phyloP scores from a whole-genome alignment of 306 rosid species.

The Mimosa pudica region DNA sequence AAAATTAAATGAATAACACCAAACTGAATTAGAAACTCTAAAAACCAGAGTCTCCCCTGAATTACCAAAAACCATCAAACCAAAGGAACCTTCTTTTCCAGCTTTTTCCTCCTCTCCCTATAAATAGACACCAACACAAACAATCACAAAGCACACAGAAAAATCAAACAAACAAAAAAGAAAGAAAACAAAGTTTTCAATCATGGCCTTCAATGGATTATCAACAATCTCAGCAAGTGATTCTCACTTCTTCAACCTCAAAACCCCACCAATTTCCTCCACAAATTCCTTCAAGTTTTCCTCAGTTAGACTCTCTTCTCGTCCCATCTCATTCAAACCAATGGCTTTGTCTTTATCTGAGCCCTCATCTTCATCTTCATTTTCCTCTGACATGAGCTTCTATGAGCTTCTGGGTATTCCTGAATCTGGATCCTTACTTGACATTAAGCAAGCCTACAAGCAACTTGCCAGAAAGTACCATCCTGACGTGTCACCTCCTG shows the following conservation, averaged over 20 bases:
- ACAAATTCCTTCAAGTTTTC: slow-evolving; percentile 8
- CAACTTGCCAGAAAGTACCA: slow-evolving; percentile 83
- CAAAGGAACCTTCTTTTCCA: neutral
- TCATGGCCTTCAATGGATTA: slow-evolving; percentile 57
- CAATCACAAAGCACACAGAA: neutral
- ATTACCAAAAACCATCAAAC: neutral
- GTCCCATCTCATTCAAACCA: slow-evolving; percentile 28
- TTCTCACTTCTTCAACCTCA: slow-evolving; percentile 44
- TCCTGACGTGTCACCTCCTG: slow-evolving; percentile 94
- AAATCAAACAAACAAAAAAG: neutral
- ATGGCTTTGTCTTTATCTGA: slow-evolving; percentile 40
- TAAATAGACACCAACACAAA: neutral
- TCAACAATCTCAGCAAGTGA: slow-evolving; percentile 47
- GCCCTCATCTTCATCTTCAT: neutral
- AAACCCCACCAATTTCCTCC: neutral
- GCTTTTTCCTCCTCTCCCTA: neutral
- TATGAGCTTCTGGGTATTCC: slow-evolving; percentile 75
- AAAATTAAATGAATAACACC: neutral
- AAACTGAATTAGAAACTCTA: too few species aligned
- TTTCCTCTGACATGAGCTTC: slow-evolving; percentile 41
- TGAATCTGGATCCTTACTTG: slow-evolving; percentile 60
- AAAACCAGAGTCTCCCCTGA: neutral
- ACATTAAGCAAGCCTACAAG: slow-evolving; percentile 85
- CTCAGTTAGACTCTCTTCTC: slow-evolving; percentile 30
- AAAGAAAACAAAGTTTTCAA: neutral